Evolutionary conservation across 2,329 filamentous ascomycete genomes (phyloP).

Genomic region (Neopestalotiopsis clavispora): DNA sequence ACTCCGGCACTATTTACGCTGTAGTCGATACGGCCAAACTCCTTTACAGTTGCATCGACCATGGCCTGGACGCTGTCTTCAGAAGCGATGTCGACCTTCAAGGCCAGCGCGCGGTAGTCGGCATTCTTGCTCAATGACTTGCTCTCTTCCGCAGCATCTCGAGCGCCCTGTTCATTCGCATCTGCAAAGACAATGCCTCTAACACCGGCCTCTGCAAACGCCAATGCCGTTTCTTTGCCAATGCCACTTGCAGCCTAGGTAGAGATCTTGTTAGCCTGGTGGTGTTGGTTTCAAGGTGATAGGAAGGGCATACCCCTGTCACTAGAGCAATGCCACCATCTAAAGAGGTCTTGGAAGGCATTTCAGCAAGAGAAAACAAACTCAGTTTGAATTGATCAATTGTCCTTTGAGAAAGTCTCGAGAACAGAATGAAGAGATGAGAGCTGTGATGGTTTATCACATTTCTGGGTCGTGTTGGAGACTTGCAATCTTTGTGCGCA

Average conservation of each 20-base stretch:
- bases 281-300: neutral
- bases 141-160: neutral
- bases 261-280: neutral
- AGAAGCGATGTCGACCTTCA: neutral
- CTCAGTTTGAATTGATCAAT: neutral
- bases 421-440: neutral
- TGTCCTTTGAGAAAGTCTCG: neutral
- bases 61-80: neutral
- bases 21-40: conserved; percentile 3
- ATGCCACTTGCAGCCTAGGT: neutral
- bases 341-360: neutral
- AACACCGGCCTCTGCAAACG: neutral
- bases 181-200: neutral
- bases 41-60: neutral
- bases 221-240: neutral
- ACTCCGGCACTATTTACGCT: conserved; percentile 2
- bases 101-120: neutral
- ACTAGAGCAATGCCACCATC: neutral
- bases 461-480: too few species aligned
- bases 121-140: neutral
- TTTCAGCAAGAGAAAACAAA: neutral
- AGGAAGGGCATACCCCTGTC: neutral
- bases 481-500: neutral
- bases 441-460: too few species aligned
- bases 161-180: neutral